Conservation (phyloP, 1,284 basidiomycete species). For the Hypsizygus ulmarius region DNA sequence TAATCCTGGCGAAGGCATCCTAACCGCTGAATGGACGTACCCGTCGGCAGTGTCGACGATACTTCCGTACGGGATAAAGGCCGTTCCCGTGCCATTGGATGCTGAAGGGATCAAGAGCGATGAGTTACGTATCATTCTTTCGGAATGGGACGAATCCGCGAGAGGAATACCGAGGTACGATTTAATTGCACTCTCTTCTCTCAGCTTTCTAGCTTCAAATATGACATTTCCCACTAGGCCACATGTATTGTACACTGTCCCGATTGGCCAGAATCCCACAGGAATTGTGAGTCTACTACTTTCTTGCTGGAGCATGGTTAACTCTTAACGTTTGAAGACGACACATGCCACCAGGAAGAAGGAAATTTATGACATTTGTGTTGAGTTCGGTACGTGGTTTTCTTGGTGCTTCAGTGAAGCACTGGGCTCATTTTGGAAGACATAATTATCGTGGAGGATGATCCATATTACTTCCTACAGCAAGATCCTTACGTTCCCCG, state of each 20-base stretch:
- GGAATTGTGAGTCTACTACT: conserved; percentile 52
- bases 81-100: conserved; percentile 70
- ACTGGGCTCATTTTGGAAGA: conserved; percentile 35
- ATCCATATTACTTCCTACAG: conserved; percentile 82
- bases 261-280: conserved; percentile 79
- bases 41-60: conserved; percentile 43
- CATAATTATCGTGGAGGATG: conserved; percentile 75
- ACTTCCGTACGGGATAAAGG: conserved; percentile 47
- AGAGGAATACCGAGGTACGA: conserved; percentile 51
- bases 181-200: neutral
- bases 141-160: conserved; percentile 62
- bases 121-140: conserved; percentile 58
- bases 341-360: conserved; percentile 70
- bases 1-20: conserved; percentile 70
- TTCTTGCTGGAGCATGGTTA: conserved; percentile 1
- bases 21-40: conserved; percentile 75
- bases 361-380: conserved; percentile 76
- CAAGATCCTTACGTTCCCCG: conserved; percentile 51
- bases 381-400: conserved; percentile 60
- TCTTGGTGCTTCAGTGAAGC: neutral
- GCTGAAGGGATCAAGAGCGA: conserved; percentile 66
- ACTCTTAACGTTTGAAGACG: conserved; percentile 38
- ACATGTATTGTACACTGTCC: conserved; percentile 73
- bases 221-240: conserved; percentile 43
- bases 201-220: neutral